Evolutionary conservation across 2,329 filamentous ascomycete genomes (phyloP).

Genomic region (Ampelomyces quisqualis): DNA sequence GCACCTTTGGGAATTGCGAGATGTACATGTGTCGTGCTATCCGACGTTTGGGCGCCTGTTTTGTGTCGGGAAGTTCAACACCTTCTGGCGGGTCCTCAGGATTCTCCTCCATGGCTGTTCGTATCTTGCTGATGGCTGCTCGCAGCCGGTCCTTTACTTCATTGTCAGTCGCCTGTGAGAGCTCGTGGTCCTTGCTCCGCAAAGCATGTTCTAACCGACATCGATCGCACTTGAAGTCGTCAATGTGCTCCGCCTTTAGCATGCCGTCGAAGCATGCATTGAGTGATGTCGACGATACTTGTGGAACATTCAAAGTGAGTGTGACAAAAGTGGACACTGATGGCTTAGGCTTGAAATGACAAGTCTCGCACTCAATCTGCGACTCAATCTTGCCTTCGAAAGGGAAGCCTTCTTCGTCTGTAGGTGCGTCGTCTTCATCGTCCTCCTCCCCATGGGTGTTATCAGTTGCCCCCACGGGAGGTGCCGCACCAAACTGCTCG

Average conservation of each 20-base stretch:
- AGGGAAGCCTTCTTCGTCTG: conserved; percentile 73
- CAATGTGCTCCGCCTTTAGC: conserved; percentile 92
- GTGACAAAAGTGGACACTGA: conserved; percentile 85
- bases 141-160: conserved; percentile 53
- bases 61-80: conserved; percentile 72
- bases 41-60: conserved; percentile 72
- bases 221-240: conserved; percentile 94
- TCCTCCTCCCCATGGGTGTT: conserved; percentile 34
- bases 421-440: conserved; percentile 13
- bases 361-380: conserved; percentile 90
- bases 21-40: conserved; percentile 89
- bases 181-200: conserved; percentile 61
- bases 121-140: conserved; percentile 64
- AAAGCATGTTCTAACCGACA: conserved; percentile 84
- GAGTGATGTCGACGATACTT: conserved; percentile 73
- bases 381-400: conserved; percentile 91
- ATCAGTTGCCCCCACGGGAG: conserved; percentile 21
- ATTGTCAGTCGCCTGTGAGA: conserved; percentile 45
- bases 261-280: conserved; percentile 90
- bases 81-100: conserved; percentile 75
- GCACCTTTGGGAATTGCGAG: conserved; percentile 80
- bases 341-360: conserved; percentile 84
- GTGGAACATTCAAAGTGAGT: conserved; percentile 86
- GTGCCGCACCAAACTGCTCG: conserved; percentile 24
- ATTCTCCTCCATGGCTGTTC: conserved; percentile 71